Base-by-base conservation (phyloP, 2,329 filamentous ascomycete species). In the Neopestalotiopsis sp. region DNA sequence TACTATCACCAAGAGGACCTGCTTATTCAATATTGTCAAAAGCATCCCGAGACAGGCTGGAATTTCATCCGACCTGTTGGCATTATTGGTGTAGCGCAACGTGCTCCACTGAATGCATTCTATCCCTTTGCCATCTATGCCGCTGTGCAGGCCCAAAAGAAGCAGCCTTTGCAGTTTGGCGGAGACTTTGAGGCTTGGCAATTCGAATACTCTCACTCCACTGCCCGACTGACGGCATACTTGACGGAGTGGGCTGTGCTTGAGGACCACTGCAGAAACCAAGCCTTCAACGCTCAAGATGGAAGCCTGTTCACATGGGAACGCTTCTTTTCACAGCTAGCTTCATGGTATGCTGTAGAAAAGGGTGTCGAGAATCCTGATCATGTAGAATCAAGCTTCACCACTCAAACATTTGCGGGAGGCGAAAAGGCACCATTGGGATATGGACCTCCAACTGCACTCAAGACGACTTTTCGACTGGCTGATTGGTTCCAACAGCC, bases 1-100 rank as follows among this genome's bases (percentile, higher is more conserved):
- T 59, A 59, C 57, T 59, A 59, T 12, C 24, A 30, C 24, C 57
- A 59, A n/a, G 57, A 59, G 24, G 57, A 59, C 13, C n/a, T 28
- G 13, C n/a, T 59, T 9, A 30, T 10, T 4, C 10, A 24, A 3
- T 59, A 28, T 24, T 59, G 57, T 7, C 12, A 59, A 10, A 59
- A 59, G 28, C 24, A 28, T 14, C 57, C 57, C 20, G 57, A 34
- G 7, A 59, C 57, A 3, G 57, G n/a, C 9, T 59, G 57, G 57
- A 59, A 59, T 28, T 14, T 59, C 9, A 28, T 59, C 6, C 57
- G 57, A 13, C 57, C 57, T n/a, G n/a, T 59, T 6, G 57, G 17
- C 1, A 59, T 59, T 9, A 59, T 59, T 9, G 57, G 57, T 14
- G 24, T 28, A 10, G 57, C 57, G 3, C 57, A 24, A 30, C n/a